Evolutionary conservation across 208 protist species (phyloP), one percentile per base, ranked within the genome.

Genomic region (Spongospora subterranea): DNA sequence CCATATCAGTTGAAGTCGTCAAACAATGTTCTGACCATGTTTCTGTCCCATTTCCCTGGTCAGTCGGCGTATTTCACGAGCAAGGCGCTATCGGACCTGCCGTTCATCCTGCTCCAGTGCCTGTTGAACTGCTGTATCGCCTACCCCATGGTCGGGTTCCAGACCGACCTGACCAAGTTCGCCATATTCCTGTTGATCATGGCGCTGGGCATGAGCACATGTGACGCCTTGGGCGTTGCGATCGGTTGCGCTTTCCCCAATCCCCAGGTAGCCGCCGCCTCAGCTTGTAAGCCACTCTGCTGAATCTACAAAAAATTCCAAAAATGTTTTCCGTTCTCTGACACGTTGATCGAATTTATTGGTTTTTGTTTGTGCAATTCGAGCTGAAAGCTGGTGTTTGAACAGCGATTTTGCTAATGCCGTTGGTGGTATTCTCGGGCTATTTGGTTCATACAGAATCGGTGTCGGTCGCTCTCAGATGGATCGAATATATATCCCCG

Each of bases 401-500:
- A n/a, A n/a, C 50, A 60, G 50, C 50, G 6, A 29, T 45, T 6
- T 29, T 88, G 24, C 6, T 88, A 24, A 88, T 88, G 76, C 76
- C 76, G 24, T 24, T 88, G 39, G 41, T 88, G 24, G 41, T 88
- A 20, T 88, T 88, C 76, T 46, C 39, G 6, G 76, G 76, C 6
- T 88, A 32, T 45, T 24, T 88, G 20, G 41, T 45, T 6, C 6
- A 88, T 24, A 46, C 76, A 32, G 76, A 32, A 32, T 46, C 76
- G 6, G 24, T 88, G 20, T 45, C 76, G 6, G 76, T 88, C 24
- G 38, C 38, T 88, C 24, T 88, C 6, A 6, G 41, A 6, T 88
- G 76, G 76, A 88, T 88, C 6, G 41, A 88, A 88, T 88, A 88
- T 24, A 88, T 88, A 6, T 46, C 39, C 41, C 76, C 76, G 41